Conservation (phyloP, 805 yeast species). For the Suhomyces tanzawaensis region DNA sequence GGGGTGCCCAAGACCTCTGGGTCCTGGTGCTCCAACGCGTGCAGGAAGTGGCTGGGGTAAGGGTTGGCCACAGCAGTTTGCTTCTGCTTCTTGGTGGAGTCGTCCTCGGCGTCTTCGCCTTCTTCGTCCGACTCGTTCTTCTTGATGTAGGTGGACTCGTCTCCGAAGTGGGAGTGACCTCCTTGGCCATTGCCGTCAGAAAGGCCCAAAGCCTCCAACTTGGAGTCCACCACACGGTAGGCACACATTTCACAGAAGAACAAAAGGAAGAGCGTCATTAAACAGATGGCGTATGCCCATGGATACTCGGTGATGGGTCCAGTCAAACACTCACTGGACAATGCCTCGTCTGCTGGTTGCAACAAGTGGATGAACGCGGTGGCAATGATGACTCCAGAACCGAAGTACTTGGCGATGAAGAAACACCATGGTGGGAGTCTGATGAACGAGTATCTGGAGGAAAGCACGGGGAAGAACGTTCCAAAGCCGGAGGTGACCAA, state of each 20-base stretch:
- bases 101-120: slow-evolving; percentile 14
- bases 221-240: slow-evolving; percentile 43
- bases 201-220: slow-evolving; percentile 19
- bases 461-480: slow-evolving; percentile 58
- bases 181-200: slow-evolving; percentile 21
- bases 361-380: slow-evolving; percentile 77
- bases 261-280: slow-evolving; percentile 50
- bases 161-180: slow-evolving; percentile 56
- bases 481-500: slow-evolving; percentile 53
- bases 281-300: slow-evolving; percentile 52
- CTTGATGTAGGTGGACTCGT: slow-evolving; percentile 30
- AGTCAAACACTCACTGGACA: slow-evolving; percentile 59
- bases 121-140: slow-evolving; percentile 17
- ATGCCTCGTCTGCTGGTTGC: slow-evolving; percentile 63
- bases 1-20: slow-evolving; percentile 41
- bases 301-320: slow-evolving; percentile 55
- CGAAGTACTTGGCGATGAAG: slow-evolving; percentile 70
- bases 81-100: slow-evolving; percentile 1
- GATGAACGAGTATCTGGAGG: slow-evolving; percentile 57
- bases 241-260: slow-evolving; percentile 53
- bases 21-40: slow-evolving; percentile 45
- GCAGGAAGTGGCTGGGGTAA: slow-evolving; percentile 43
- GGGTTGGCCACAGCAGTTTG: slow-evolving; percentile 10
- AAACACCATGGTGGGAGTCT: slow-evolving; percentile 61
- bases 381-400: slow-evolving; percentile 81